These are phyloP conservation scores for Lachancea quebecensis DNA, from an alignment of 805 yeast genomes.

Conservation along the genomic window DNA sequence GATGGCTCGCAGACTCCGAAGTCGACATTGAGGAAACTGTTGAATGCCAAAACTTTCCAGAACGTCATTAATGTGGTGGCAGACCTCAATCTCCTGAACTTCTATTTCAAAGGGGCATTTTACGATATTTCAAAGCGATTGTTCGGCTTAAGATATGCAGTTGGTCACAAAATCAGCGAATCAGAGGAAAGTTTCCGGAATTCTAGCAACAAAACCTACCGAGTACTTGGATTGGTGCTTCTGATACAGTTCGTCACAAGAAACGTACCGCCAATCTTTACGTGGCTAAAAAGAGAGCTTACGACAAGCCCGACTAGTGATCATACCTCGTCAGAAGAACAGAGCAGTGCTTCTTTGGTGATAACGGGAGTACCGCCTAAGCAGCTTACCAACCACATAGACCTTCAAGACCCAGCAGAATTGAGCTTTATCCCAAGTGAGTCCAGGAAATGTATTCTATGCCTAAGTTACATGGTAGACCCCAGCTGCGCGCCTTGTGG, in stretches of 20 bases:
- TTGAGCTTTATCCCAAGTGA: conserved; percentile 64
- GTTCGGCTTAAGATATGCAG: conserved; percentile 72
- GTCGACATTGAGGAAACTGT: not conserved
- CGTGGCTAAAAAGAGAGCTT: not conserved
- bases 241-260: conserved; percentile 47
- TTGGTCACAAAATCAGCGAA: conserved; percentile 51
- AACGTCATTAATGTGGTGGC: conserved; percentile 44
- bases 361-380: not conserved
- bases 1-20: not conserved
- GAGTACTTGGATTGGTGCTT: conserved; percentile 60
- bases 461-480: conserved; percentile 69
- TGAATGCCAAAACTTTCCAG: conserved; percentile 24
- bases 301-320: not conserved
- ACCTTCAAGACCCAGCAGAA: conserved; percentile 47
- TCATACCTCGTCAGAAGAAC: no score
- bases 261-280: conserved; percentile 10
- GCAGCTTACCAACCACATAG: conserved; percentile 26
- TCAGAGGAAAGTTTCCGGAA: conserved; percentile 29
- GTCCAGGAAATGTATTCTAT: conserved; percentile 76
- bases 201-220: conserved; percentile 47
- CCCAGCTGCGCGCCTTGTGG: conserved; percentile 91
- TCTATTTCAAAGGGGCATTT: conserved; percentile 77
- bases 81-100: conserved; percentile 70
- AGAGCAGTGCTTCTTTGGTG: no score
- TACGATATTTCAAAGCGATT: conserved; percentile 72